Evolutionary conservation across 2,329 filamentous ascomycete genomes (phyloP), one percentile per base, ranked within the genome.

Genomic region (Diaporthe humulicola): DNA sequence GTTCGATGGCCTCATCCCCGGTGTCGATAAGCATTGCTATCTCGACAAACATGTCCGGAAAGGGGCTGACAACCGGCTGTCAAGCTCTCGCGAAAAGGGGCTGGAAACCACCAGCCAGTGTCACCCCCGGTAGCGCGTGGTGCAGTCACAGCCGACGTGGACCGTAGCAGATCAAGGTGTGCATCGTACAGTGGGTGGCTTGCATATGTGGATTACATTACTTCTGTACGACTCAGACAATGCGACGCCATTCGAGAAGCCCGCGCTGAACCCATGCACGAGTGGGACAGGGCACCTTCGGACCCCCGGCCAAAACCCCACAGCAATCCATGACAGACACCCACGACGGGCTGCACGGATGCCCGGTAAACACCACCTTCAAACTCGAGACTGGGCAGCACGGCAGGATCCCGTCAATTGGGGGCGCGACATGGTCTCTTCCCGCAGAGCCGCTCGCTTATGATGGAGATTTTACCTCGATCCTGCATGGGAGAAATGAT

Each of bases 11-110:
- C 64, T 69, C 33, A 30, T 40, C 17, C n/a, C 33, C 64, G n/a
- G 17, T 7, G 33, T 40, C 64, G 64, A 69, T 69, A 69, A 69
- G 64, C 17, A n/a, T 54, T 17, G 33, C 48, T 69, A 69, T 69
- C 64, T 69, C 64, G 64, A 69, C n/a, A 40, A 69, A 69, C 64
- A 69, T 69, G 33, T 4, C 64, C 64, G n/a, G 64, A 69, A 54
- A 69, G 48, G 64, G 64, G n/a, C 33, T 54, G 22, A 25, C 30
- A 22, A n/a, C n/a, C 28, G 64, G n/a, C 33, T 54, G 22, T 38
- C 30, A 22, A n/a, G 33, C 28, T 28, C 48, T 10, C 12, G n/a
- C 45, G n/a, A 67, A 69, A 69, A 54, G 64, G 64, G 64, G 64
- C 64, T 67, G 64, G 30, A 33, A n/a, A 38, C 64, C 38, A 10